A percentile compares a stretch with the other conserved stretches of the same genome.
phyloP scores from a whole-genome alignment of 228 moss, liverwort and hornwort species.

The Sphagnum fallax region DNA sequence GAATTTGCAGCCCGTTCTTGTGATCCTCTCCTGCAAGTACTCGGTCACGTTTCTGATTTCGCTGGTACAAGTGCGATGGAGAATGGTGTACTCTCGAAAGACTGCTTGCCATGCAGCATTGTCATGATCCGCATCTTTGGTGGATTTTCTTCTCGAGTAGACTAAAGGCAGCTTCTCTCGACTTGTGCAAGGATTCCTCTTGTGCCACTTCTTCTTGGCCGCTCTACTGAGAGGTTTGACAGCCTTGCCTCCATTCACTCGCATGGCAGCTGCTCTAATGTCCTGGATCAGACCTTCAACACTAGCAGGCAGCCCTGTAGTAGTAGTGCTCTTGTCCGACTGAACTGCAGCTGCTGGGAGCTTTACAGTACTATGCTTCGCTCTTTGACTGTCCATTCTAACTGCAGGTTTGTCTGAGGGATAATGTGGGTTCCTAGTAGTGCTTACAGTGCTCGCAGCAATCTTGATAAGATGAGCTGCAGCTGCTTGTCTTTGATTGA shows the following conservation, averaged over 20 bases:
- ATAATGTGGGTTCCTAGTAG: too few species aligned
- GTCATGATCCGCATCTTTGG: slow-evolving; percentile 9
- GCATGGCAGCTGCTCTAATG: not conserved
- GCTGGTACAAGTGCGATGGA: slow-evolving; percentile 33
- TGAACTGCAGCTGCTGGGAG: too few species aligned
- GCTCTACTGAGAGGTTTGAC: not conserved
- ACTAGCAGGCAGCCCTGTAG: not conserved
- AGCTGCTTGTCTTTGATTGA: too few species aligned
- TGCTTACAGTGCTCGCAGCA: too few species aligned
- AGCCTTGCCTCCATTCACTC: not conserved
- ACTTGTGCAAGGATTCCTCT: slow-evolving; percentile 26
- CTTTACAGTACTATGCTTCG: too few species aligned
- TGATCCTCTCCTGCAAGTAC: slow-evolving; percentile 5
- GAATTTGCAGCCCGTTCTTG: slow-evolving; percentile 33
- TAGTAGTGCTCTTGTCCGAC: too few species aligned
- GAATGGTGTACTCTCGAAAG: slow-evolving; percentile 26
- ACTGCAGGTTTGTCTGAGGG: too few species aligned
- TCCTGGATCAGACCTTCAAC: not conserved
- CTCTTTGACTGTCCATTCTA: too few species aligned
- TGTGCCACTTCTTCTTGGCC: slow-evolving; percentile 19
- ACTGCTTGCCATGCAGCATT: slow-evolving; percentile 31
- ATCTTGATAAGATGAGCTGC: too few species aligned
- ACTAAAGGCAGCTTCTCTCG: slow-evolving; percentile 17
- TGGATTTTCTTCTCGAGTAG: slow-evolving; percentile 29
- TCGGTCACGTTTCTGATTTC: slow-evolving; percentile 19